Base-by-base conservation (phyloP, 2,329 filamentous ascomycete genomes). In the Colletotrichum paranaense region DNA sequence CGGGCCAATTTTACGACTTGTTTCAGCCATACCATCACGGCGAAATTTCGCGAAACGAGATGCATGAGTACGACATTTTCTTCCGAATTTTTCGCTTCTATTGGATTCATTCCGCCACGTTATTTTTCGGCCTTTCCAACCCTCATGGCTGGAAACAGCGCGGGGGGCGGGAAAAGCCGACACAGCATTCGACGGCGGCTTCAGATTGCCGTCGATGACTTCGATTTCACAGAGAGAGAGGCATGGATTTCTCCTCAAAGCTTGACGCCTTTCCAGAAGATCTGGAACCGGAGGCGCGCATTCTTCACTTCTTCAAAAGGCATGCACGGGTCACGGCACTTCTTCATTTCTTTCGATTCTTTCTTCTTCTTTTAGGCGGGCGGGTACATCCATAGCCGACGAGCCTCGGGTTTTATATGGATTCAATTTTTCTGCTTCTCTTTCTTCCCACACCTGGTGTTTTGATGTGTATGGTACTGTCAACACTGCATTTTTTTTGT, bases 1-100 rank as follows among this genome's bases (percentile, higher is more conserved):
- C 35, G 67, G 78, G 76, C 78, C 78, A 78, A 78, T 78, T 78
- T 77, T 69, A 78, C 68, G 55, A 76, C 60, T 72, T 76, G 77
- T 81, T 79, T 80, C 79, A 79, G 77, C 78, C 77, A 71, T 67
- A 42, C 32, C 59, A 42, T 57, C 68, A 60, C 67, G 53, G 66
- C 60, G 53, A 35, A 62, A 55, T 55, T 73, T 59, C 59, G 70
- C 70, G 66, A 69, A 69, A 73, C 70, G 70, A 73, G 59, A 73
- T 64, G 70, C 66, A 73, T 69, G 70, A 73, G 70, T 69, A 73
- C 59, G 70, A 73, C 59, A 73, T 63, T 58, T 73, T 73, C 56
- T 62, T 62, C 60, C 30, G 62, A 62, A 65, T 60, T 28, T 24
- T 68, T 69, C 59, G 59, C 55, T 69, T 69, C 59, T 60, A 49